These are phyloP conservation scores for Talaromyces liani DNA, from an alignment of 495 filamentous ascomycete species.

Conservation along the genomic window DNA sequence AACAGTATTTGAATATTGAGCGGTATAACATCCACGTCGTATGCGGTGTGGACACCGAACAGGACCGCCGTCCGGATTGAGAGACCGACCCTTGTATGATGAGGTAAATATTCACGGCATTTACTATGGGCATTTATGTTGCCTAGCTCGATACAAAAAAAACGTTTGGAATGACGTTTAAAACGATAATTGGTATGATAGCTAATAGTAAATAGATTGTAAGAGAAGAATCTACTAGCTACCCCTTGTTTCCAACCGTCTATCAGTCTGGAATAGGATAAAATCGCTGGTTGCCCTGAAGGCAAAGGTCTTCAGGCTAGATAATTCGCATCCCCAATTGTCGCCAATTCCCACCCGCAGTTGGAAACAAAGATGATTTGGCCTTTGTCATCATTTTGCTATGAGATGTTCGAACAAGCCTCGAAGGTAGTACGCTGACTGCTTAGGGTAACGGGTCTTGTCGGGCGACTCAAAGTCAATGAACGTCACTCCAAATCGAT, in stretches of 20 bases:
- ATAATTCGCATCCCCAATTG: background rate
- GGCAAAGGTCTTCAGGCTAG: background rate
- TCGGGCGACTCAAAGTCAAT: conserved; percentile 37
- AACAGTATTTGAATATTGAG: no score
- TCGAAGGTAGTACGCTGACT: conserved; percentile 35
- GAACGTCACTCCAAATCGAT: conserved; percentile 37
- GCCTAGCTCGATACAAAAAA: background rate
- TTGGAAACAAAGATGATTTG: background rate
- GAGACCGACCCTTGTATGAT: no score
- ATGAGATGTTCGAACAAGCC: conserved; percentile 36
- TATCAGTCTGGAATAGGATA: background rate
- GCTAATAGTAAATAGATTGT: background rate
- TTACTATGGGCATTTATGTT: background rate
- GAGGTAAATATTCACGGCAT: background rate
- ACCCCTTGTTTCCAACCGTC: background rate
- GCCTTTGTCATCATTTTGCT: background rate
- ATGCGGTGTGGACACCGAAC: no score
- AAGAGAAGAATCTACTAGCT: background rate
- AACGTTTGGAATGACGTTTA: no score
- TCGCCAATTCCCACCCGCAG: background rate
- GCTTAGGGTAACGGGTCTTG: conserved; percentile 39
- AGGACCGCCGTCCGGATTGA: no score
- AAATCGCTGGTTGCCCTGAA: background rate
- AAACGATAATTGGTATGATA: background rate
- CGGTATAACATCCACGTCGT: no score